Conservation (phyloP, 2,329 filamentous ascomycete species). For the Furcasterigmium furcatum region DNA sequence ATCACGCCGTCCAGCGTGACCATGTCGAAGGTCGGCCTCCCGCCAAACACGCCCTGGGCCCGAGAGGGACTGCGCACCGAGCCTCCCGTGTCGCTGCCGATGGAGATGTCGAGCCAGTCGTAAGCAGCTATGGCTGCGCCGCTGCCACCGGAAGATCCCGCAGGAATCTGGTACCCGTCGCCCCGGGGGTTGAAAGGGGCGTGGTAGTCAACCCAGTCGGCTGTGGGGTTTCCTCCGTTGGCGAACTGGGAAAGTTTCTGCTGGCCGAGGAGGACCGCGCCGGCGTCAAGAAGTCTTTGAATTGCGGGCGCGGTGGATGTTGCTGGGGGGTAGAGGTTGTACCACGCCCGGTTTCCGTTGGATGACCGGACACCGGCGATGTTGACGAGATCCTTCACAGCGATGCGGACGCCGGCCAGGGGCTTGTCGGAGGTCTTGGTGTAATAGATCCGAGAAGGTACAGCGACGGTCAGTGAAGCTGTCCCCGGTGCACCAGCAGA, state of each 20-base stretch:
- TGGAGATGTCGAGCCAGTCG: constrained; percentile 33
- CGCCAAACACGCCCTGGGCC: constrained; percentile 40
- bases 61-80: constrained; percentile 12
- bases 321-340: not conserved
- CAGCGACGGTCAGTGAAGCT: no score
- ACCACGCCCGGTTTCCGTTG: constrained; percentile 4
- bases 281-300: constrained; percentile 2
- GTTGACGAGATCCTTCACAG: constrained; percentile 5
- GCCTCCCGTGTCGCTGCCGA: constrained; percentile 19
- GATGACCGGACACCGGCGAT: constrained; percentile 2
- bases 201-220: constrained; percentile 21
- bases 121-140: constrained; percentile 33
- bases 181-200: constrained; percentile 30
- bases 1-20: constrained; percentile 33
- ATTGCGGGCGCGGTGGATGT: constrained; percentile 1
- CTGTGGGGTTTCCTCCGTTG: not conserved
- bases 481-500: no score
- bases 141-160: constrained; percentile 33
- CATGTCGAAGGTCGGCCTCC: constrained; percentile 34
- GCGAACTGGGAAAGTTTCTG: constrained; percentile 3
- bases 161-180: constrained; percentile 27
- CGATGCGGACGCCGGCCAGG: constrained; percentile 4
- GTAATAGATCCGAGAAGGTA: constrained; percentile 2
- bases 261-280: constrained; percentile 4
- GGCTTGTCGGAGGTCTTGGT: constrained; percentile 1